phyloP scores from a whole-genome alignment of 441 rosid genomes.

The Croton laevigatus region DNA sequence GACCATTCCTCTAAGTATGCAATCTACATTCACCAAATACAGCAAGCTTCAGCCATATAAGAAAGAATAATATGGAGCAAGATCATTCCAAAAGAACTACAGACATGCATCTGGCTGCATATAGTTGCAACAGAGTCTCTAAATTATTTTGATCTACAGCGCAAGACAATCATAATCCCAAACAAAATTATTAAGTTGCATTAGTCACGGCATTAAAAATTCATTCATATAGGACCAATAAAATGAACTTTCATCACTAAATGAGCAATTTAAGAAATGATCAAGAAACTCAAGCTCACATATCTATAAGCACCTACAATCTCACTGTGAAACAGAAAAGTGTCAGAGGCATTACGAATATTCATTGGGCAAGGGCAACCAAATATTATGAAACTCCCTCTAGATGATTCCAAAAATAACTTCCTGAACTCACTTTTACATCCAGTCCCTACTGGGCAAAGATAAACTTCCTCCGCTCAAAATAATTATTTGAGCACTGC shows the following conservation, averaged over 20 bases:
- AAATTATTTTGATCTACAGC: neutral
- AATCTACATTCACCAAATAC: slow-evolving; percentile 44
- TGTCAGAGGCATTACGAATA: neutral
- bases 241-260: neutral
- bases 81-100: neutral
- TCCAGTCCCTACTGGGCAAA: neutral
- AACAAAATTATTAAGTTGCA: neutral
- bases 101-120: neutral
- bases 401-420: neutral
- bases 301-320: neutral
- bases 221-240: neutral
- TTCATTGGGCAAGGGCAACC: neutral
- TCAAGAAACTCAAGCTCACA: neutral
- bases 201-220: neutral
- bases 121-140: slow-evolving; percentile 1
- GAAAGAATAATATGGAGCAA: slow-evolving; percentile 2
- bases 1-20: slow-evolving; percentile 61
- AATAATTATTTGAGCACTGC: neutral
- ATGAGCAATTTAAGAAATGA: neutral
- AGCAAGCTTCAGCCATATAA: slow-evolving; percentile 10
- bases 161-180: neutral
- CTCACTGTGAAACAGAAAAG: neutral
- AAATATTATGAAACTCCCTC: neutral
- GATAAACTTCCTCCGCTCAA: neutral
- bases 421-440: neutral